phyloP scores from a whole-genome alignment of 164 flowering plant genomes.

The Aristolochia fimbriata region DNA sequence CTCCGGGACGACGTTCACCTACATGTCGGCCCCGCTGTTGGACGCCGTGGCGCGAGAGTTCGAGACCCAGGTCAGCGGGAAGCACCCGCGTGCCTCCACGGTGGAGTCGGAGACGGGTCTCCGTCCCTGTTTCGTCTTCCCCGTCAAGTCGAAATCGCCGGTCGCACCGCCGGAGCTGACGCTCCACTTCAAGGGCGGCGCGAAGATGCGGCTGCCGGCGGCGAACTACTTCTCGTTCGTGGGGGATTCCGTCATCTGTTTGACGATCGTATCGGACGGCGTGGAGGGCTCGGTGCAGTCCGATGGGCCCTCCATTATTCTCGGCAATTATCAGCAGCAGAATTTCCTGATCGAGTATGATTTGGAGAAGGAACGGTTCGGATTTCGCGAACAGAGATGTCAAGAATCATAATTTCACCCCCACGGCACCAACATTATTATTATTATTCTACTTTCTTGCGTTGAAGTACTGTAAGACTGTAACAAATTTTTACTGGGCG shows the following conservation, averaged over 20 bases:
- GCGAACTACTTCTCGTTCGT: constrained; percentile 43
- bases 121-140: constrained; percentile 47
- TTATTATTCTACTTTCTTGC: too few relatives aligned
- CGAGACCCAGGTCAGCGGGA: constrained; percentile 27
- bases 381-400: constrained; percentile 35
- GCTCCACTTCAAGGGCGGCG: constrained; percentile 68
- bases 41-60: constrained; percentile 42
- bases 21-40: constrained; percentile 43
- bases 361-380: constrained; percentile 37
- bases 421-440: too few relatives aligned
- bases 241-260: constrained; percentile 26
- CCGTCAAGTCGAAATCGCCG: constrained; percentile 11
- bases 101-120: constrained; percentile 36
- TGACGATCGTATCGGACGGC: constrained; percentile 38
- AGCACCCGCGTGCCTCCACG: constrained; percentile 25
- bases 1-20: constrained; percentile 73
- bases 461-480: too few relatives aligned
- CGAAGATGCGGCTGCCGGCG: constrained; percentile 47
- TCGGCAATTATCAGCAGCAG: constrained; percentile 53
- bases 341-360: constrained; percentile 47
- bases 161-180: constrained; percentile 35
- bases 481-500: too few relatives aligned
- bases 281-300: background rate
- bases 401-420: background rate
- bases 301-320: constrained; percentile 42